Base-by-base conservation (phyloP, 768 basidiomycete genomes). In the Mycena epipterygia region DNA sequence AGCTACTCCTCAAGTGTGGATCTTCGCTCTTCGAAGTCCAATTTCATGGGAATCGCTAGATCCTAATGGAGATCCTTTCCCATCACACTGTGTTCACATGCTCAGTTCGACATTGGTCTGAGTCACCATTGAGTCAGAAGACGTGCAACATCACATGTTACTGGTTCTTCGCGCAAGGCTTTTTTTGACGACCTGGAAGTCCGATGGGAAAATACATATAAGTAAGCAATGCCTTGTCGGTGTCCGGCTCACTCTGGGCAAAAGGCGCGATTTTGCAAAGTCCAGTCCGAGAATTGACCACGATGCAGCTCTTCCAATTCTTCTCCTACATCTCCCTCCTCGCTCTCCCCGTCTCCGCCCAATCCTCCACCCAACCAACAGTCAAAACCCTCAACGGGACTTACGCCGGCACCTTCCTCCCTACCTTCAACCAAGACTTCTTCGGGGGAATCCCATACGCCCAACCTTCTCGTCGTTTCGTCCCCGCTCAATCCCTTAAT, bases 391-490 rank as follows among this genome's bases (percentile, higher is more conserved):
- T 64, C 13, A 64, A 64, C 42, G 63, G 63, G 41, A 64, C 63
- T 16, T 64, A 64, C 63, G 63, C 52, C 63, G 63, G 63, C 63
- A 64, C 63, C 63, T 64, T 64, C 41, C 63, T 64, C 63, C 63
- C 63, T 44, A 64, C 63, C 52, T 64, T 64, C 52, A 64, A 64
- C 41, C 63, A 64, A 64, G 63, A 64, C 63, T 64, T 64, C 53
- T 64, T 64, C 53, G 63, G 63, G 6, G 63, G 63, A 64, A 64
- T 64, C 51, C 63, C 63, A 52, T 64, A 64, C 42, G 52, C 63
- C 52, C 63, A 64, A 64, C 63, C 63, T 64, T 64, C 63, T 55
- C 63, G 63, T 64, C 63, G 63, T 64, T 64, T 64, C 63, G 52
- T 64, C 63, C 63, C 63, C 63, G 63, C 63, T 64, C 63, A 64